phyloP scores from a whole-genome alignment of 345 rosid genomes.

The Rhodamnia rubescens region DNA sequence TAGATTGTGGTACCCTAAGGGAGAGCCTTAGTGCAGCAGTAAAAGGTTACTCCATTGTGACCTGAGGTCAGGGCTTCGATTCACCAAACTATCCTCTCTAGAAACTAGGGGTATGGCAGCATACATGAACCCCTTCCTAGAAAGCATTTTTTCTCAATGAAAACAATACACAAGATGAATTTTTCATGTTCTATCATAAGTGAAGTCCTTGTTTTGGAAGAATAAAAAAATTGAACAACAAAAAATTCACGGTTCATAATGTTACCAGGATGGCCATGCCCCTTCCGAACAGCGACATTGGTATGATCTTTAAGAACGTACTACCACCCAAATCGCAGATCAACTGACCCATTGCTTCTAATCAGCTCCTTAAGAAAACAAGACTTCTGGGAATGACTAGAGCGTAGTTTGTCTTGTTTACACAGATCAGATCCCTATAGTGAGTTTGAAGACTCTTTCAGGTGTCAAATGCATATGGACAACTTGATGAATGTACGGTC shows the following conservation, averaged over 20 bases:
- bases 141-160: not conserved
- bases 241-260: not conserved
- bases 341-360: not conserved
- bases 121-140: not conserved
- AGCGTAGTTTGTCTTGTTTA: not conserved
- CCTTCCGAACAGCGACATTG: not conserved
- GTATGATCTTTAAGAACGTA: not conserved
- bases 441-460: conserved; percentile 4
- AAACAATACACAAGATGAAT: not conserved
- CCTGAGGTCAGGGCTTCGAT: not conserved
- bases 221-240: not conserved
- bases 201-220: not conserved
- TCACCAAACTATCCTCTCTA: not conserved
- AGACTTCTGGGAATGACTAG: not conserved
- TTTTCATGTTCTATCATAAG: not conserved
- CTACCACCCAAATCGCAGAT: not conserved
- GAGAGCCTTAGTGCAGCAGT: not conserved
- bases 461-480: conserved; percentile 11
- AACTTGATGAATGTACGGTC: conserved; percentile 15
- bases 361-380: not conserved
- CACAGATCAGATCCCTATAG: conserved; percentile 2
- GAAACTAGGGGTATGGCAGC: not conserved
- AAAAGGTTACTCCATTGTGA: not conserved
- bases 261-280: not conserved
- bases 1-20: not conserved